Conservation (phyloP, 176 grass and related monocot genomes). For the Ampelocalamus luodianensis region DNA sequence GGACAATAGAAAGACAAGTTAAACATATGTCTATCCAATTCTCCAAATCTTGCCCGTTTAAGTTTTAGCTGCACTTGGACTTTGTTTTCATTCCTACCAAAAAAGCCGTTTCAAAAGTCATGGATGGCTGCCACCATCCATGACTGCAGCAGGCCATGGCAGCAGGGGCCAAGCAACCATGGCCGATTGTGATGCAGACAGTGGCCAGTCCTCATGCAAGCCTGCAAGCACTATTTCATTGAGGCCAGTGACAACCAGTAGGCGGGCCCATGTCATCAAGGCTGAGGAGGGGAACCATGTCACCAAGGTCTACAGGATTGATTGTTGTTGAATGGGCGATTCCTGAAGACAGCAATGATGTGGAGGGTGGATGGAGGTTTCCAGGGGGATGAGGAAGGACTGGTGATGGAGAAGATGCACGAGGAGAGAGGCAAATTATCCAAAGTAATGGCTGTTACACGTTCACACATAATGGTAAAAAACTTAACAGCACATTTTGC, state of each 20-base stretch:
- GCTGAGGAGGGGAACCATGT: too few species aligned
- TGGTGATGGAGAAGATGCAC: background rate
- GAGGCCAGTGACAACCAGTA: too few species aligned
- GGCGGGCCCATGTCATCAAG: too few species aligned
- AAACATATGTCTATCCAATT: slow-evolving; percentile 14
- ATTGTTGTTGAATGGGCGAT: background rate
- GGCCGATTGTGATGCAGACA: background rate
- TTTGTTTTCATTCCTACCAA: background rate
- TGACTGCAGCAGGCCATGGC: background rate
- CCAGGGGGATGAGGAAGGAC: background rate
- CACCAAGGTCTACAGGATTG: background rate
- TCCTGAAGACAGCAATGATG: background rate
- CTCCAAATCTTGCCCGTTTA: background rate
- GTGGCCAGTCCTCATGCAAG: background rate
- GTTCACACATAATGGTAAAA: background rate
- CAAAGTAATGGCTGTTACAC: background rate
- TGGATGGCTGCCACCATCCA: background rate
- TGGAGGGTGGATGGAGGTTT: background rate
- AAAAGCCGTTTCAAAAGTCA: background rate
- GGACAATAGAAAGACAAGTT: background rate
- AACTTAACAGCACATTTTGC: slow-evolving; percentile 8
- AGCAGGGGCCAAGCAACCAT: background rate
- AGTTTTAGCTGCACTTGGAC: background rate
- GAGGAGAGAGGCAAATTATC: background rate
- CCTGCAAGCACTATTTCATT: too few species aligned